Base-by-base conservation (phyloP, 495 filamentous ascomycete species). In the Podospora tetraspora region DNA sequence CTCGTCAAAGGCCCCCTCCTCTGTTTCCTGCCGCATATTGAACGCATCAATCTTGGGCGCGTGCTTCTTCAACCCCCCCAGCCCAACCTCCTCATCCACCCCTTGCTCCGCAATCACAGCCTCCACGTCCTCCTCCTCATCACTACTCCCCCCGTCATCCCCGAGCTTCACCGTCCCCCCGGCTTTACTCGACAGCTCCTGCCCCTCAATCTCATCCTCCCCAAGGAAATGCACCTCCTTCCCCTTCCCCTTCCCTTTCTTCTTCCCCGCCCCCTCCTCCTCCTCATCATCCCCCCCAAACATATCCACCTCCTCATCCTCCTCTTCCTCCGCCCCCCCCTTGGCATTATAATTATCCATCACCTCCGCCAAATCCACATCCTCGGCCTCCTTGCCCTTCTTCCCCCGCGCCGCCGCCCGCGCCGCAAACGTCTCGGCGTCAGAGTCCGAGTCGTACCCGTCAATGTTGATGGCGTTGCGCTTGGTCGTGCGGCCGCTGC, bases 1-100 rank as follows among this genome's bases (percentile, higher is more conserved):
- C 64, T 91, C 91, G 74, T 99, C 95, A 73, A 97, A 98, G 13
- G 87, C 83, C 0, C 95, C 95, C 74, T 98, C 95, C 76, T 99
- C 96, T 74, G 93, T 88, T 78, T 99, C 95, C 6, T 83, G 79
- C 61, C 85, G 87, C 87, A 99, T 93, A 74, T 99, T 97, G 84
- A 99, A 99, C 0, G 93, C 95, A 78, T 97, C 95, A 27, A 98
- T 83, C 72, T 95, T 89, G n/a, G 95, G 95, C 19, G 96, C 96
- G 76, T 96, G 92, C 75, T 91, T 93, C 79, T 97, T 98, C 71
- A 93, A 89, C 1, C 88, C 89, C 8, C 95, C 96, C 3, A 91
- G 89, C 2, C 96, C 96, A 32, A 99, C 80, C 76, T 98, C 95
- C 61, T 92, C 89, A 72, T 96, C 94, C 5, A 96, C 72, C 3